These are phyloP conservation scores for Cladosporium sp. DNA, from an alignment of 2,329 filamentous ascomycete species.

Conservation along the genomic window DNA sequence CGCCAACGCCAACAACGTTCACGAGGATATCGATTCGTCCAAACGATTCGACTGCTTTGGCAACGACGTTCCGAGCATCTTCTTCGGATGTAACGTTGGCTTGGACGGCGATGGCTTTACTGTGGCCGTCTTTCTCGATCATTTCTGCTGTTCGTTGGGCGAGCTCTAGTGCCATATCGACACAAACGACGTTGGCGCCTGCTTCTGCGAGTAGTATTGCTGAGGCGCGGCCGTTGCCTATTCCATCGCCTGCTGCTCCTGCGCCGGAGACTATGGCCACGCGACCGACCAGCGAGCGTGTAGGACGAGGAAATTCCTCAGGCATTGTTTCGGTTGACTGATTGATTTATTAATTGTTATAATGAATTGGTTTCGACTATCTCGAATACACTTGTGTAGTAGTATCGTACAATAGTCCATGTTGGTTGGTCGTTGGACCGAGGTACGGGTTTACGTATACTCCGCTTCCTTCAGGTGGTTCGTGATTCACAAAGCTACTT, in stretches of 20 bases:
- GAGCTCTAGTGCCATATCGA: slow-evolving; percentile 49
- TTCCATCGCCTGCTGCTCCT: slow-evolving; percentile 52
- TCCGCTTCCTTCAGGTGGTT: background rate
- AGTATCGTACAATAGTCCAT: background rate
- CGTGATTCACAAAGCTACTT: no score
- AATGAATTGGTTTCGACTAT: background rate
- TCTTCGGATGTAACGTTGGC: slow-evolving; percentile 53
- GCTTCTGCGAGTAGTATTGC: slow-evolving; percentile 58
- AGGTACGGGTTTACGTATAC: slow-evolving; percentile 1
- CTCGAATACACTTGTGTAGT: background rate
- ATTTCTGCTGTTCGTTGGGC: slow-evolving; percentile 54
- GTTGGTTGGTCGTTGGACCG: slow-evolving; percentile 1
- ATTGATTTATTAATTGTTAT: background rate
- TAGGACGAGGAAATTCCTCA: slow-evolving; percentile 30
- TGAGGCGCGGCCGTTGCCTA: slow-evolving; percentile 58
- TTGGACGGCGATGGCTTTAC: slow-evolving; percentile 40
- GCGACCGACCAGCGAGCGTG: slow-evolving; percentile 39
- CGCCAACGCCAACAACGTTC: slow-evolving; percentile 61
- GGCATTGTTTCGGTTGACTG: slow-evolving; percentile 19
- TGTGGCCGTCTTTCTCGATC: slow-evolving; percentile 40
- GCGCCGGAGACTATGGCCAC: slow-evolving; percentile 59
- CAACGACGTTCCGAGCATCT: slow-evolving; percentile 47
- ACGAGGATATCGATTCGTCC: slow-evolving; percentile 60
- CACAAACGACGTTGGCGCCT: slow-evolving; percentile 55
- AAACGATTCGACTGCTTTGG: slow-evolving; percentile 44